Conservation (phyloP, 148 eudicot genomes). For the Polygonum aviculare region DNA sequence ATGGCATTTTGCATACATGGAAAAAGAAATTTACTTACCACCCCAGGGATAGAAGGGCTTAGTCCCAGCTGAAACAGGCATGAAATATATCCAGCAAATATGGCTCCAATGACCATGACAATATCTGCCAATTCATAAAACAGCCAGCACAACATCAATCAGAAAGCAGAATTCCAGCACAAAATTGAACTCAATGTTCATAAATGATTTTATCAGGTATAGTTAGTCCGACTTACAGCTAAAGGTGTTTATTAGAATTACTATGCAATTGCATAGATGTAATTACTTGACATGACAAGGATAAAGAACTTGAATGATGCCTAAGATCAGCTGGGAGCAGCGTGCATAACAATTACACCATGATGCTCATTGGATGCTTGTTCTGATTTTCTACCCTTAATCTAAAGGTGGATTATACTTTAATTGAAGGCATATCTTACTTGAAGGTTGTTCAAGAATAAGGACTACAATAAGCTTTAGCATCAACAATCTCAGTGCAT, state of each 20-base stretch:
- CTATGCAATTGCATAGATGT: not conserved
- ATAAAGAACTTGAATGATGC: not conserved
- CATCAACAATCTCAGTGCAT: not conserved
- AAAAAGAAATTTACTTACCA: not conserved
- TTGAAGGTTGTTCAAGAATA: not conserved
- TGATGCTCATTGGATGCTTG: not conserved
- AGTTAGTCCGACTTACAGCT: not conserved
- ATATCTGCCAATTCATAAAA: slow-evolving; percentile 22
- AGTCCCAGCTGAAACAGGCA: slow-evolving; percentile 15
- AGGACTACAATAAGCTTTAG: not conserved
- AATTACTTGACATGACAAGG: slow-evolving; percentile 2
- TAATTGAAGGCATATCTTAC: not conserved
- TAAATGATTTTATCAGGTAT: not conserved
- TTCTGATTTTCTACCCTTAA: not conserved
- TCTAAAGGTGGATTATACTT: not conserved
- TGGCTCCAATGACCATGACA: slow-evolving; percentile 12
- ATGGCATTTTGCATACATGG: not conserved
- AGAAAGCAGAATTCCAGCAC: slow-evolving; percentile 8
- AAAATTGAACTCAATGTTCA: not conserved
- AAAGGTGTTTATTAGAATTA: not conserved
- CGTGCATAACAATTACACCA: not conserved
- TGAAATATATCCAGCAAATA: slow-evolving; percentile 11
- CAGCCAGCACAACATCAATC: slow-evolving; percentile 11
- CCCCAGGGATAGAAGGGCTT: not conserved
- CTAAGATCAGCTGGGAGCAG: not conserved